These are phyloP conservation scores for Malassezia pachydermatis DNA, from an alignment of 1,284 basidiomycete genomes.

Conservation along the genomic window DNA sequence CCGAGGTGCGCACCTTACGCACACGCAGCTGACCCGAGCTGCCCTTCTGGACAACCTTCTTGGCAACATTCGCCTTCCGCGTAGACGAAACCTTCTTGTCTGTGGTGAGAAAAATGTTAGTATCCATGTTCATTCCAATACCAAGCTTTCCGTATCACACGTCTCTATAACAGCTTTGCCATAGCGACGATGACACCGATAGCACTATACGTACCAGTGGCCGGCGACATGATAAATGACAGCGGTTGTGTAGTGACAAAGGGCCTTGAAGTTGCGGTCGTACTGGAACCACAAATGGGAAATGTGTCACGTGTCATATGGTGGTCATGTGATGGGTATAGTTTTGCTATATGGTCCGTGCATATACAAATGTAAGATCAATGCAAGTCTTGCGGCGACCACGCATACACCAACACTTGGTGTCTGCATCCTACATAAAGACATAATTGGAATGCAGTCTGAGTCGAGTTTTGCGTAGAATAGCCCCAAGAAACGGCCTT, in stretches of 20 bases:
- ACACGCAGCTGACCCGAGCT: conserved; percentile 59
- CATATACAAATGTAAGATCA: neutral
- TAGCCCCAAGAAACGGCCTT: too few species aligned
- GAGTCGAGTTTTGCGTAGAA: too few species aligned
- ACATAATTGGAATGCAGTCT: neutral
- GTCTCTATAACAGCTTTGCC: neutral
- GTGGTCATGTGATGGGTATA: conserved; percentile 16
- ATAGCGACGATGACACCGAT: too few species aligned
- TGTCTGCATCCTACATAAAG: neutral
- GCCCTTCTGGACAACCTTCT: conserved; percentile 93
- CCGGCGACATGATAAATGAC: conserved; percentile 15
- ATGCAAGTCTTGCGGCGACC: neutral
- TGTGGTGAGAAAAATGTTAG: conserved; percentile 5
- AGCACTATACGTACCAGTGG: conserved; percentile 9
- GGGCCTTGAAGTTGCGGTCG: too few species aligned
- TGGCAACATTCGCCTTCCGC: conserved; percentile 67
- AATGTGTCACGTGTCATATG: neutral
- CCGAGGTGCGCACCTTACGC: conserved; percentile 75
- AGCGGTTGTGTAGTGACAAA: conserved; percentile 12
- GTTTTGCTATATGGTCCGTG: conserved; percentile 11
- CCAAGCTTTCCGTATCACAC: neutral
- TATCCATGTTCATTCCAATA: neutral
- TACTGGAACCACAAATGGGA: too few species aligned
- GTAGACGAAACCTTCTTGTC: conserved; percentile 14
- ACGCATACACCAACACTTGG: neutral